Evolutionary conservation across 1,284 basidiomycete genomes (phyloP).

Genomic region (Melampsora americana): DNA sequence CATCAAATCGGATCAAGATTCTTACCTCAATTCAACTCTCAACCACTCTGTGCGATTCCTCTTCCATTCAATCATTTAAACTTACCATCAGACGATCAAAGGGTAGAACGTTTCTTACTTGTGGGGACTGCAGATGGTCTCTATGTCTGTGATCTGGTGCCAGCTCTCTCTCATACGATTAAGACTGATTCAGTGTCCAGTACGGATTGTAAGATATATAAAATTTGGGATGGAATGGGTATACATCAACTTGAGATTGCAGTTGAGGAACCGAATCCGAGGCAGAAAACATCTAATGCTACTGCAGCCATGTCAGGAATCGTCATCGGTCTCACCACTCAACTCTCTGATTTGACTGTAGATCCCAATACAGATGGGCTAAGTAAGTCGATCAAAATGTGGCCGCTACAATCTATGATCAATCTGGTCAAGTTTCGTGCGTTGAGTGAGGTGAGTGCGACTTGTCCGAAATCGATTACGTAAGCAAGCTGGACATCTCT

Average conservation of each 20-base stretch:
- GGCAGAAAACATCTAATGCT: neutral
- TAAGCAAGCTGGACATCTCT: neutral
- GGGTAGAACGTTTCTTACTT: slow-evolving; percentile 30
- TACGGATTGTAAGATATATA: slow-evolving; percentile 36
- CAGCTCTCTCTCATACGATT: slow-evolving; percentile 24
- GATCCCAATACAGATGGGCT: slow-evolving; percentile 14
- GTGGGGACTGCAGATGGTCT: slow-evolving; percentile 37
- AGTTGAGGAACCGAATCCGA: slow-evolving; percentile 8
- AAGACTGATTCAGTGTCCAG: slow-evolving; percentile 30
- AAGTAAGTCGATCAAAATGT: slow-evolving; percentile 34
- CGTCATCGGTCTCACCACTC: slow-evolving; percentile 34
- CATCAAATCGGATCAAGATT: slow-evolving; percentile 41
- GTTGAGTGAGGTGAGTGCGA: slow-evolving; percentile 32
- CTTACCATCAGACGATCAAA: neutral
- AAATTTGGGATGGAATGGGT: slow-evolving; percentile 34
- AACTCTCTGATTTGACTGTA: slow-evolving; percentile 13
- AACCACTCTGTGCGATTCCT: slow-evolving; percentile 30
- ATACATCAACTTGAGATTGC: slow-evolving; percentile 39
- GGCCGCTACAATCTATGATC: slow-evolving; percentile 37
- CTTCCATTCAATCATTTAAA: slow-evolving; percentile 17
- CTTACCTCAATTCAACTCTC: slow-evolving; percentile 34
- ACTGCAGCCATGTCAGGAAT: slow-evolving; percentile 16
- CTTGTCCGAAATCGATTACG: too few species aligned
- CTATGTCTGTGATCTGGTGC: slow-evolving; percentile 35
- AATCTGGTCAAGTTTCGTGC: slow-evolving; percentile 42